These are phyloP conservation scores for Claviceps sp. DNA, from an alignment of 2,329 filamentous ascomycete species.

Conservation along the genomic window DNA sequence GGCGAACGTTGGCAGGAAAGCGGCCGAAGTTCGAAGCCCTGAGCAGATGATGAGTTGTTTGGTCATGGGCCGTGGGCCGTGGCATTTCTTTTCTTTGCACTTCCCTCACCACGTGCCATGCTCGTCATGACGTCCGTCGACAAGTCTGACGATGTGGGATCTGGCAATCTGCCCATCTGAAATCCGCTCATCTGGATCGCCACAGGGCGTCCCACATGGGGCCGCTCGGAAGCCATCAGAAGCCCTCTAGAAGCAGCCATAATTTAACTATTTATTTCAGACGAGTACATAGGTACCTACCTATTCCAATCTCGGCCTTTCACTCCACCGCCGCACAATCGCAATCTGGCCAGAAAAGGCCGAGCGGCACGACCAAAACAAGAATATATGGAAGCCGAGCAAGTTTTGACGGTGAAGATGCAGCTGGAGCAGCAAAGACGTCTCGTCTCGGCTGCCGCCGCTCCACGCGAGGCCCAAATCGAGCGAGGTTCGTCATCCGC, in stretches of 20 bases:
- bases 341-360: too few species aligned
- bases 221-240: constrained; percentile 4
- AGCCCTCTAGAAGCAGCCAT: constrained; percentile 5
- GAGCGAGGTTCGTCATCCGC: constrained; percentile 1
- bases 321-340: too few species aligned
- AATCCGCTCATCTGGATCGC: constrained; percentile 1
- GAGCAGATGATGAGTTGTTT: not conserved
- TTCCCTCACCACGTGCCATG: constrained; percentile 1
- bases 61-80: constrained; percentile 2
- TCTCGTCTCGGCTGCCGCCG: not conserved
- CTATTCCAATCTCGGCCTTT: too few species aligned
- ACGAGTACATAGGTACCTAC: too few species aligned
- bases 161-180: constrained; percentile 6
- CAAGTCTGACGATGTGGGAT: constrained; percentile 2
- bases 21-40: not conserved
- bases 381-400: not conserved
- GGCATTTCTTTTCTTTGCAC: not conserved
- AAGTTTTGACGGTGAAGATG: not conserved
- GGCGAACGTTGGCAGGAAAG: not conserved
- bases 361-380: not conserved
- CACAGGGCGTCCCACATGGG: constrained; percentile 2
- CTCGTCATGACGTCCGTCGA: constrained; percentile 3
- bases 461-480: not conserved
- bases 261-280: too few species aligned
- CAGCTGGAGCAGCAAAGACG: not conserved